Evolutionary conservation across 192 early-diverging fungal genomes (phyloP).

Genomic region (Mortierella hygrophila): DNA sequence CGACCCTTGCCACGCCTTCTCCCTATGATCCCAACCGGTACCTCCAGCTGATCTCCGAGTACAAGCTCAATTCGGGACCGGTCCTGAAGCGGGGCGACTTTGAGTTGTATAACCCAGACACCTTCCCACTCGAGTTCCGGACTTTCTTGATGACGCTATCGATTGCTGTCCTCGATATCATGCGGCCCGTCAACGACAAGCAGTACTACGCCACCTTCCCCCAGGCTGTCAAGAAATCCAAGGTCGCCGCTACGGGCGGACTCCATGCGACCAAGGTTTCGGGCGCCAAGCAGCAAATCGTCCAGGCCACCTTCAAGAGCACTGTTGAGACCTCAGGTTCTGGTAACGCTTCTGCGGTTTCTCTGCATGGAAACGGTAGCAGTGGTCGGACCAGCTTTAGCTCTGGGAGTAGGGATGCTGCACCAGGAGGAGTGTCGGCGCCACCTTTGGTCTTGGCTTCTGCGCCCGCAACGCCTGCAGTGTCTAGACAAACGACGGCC

Average conservation of each 20-base stretch:
- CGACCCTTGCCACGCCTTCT: constrained; percentile 20
- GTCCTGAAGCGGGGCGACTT: constrained; percentile 42
- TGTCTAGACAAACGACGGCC: not conserved
- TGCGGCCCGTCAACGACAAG: constrained; percentile 45
- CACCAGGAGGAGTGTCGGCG: not conserved
- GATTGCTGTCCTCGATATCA: constrained; percentile 27
- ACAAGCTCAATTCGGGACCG: constrained; percentile 44
- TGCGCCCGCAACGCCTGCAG: not conserved
- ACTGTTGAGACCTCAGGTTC: not conserved
- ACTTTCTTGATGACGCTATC: constrained; percentile 32
- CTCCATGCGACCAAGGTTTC: not conserved
- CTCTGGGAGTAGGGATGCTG: not conserved
- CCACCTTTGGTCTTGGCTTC: not conserved
- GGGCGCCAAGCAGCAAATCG: not conserved
- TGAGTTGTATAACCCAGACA: constrained; percentile 49
- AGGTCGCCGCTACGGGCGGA: constrained; percentile 9
- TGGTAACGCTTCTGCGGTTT: not conserved
- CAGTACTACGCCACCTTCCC: constrained; percentile 32
- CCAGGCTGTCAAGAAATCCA: not conserved
- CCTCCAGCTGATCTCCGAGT: constrained; percentile 45
- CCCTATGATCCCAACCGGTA: constrained; percentile 43
- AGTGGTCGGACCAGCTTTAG: not conserved
- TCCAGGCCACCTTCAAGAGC: not conserved
- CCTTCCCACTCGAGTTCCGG: constrained; percentile 42
- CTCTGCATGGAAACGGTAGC: not conserved